A percentile compares a stretch with the other conserved stretches of the same genome.
phyloP scores from a whole-genome alignment of 148 eudicot species.

The Silene conica region DNA sequence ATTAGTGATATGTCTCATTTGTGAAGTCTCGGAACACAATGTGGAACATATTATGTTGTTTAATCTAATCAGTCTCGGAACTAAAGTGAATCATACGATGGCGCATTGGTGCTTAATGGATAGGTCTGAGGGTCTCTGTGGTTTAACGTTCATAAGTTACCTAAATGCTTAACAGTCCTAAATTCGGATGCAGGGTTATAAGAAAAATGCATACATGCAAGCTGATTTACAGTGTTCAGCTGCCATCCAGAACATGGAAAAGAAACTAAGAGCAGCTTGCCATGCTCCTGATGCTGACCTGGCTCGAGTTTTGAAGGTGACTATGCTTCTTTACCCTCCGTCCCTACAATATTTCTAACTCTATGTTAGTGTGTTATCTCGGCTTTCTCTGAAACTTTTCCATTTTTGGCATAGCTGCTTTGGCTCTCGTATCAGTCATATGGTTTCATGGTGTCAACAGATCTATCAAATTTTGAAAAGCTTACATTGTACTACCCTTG shows the following conservation, averaged over 20 bases:
- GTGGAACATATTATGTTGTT: not conserved
- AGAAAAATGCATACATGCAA: conserved; percentile 78
- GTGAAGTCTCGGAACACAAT: not conserved
- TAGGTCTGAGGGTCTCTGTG: not conserved
- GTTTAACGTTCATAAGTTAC: not conserved
- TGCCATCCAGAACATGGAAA: conserved; percentile 77
- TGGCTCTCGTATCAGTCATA: not conserved
- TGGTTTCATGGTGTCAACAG: conserved; percentile 4
- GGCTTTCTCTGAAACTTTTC: not conserved
- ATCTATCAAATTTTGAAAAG: not conserved
- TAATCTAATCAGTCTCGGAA: not conserved
- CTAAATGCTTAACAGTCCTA: not conserved
- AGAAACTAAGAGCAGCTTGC: conserved; percentile 73
- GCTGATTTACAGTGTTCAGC: conserved; percentile 74
- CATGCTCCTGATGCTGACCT: conserved; percentile 69
- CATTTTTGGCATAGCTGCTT: not conserved
- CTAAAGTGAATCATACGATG: not conserved
- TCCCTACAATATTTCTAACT: not conserved
- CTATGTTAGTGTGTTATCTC: conserved; percentile 2
- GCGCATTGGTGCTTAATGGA: not conserved
- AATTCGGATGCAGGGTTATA: conserved; percentile 59
- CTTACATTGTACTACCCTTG: not conserved
- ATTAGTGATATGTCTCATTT: not conserved
- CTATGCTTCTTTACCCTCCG: not conserved
- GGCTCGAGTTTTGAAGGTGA: conserved; percentile 58